Percentiles rank a stretch among this genome's conserved stretches.
phyloP scores from a whole-genome alignment of 2,329 filamentous ascomycete species.

The Boeremia lycopersici region DNA sequence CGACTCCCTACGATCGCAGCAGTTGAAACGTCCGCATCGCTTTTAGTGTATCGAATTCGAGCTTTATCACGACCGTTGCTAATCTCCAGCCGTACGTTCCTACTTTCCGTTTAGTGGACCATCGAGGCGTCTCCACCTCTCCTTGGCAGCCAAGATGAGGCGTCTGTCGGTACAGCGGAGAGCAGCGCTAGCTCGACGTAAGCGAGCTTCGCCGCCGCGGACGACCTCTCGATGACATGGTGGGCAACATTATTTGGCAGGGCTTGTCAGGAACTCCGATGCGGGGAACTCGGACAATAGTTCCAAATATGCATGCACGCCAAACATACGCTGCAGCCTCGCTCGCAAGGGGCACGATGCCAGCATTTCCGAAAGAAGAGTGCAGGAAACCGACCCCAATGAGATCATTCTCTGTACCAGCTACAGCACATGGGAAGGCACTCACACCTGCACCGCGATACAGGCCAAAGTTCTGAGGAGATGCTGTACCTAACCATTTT shows the following conservation, averaged over 20 bases:
- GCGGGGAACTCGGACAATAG: neutral
- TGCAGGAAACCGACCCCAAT: no score
- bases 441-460: neutral
- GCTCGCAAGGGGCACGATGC: no score
- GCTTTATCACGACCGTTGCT: neutral
- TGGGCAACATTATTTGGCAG: neutral
- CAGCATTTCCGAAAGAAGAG: no score
- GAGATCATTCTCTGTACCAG: neutral
- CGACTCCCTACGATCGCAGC: neutral
- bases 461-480: neutral
- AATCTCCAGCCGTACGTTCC: neutral
- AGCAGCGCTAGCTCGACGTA: neutral
- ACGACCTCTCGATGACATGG: neutral
- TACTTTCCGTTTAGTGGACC: neutral
- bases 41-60: neutral
- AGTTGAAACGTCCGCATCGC: neutral
- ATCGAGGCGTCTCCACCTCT: neutral
- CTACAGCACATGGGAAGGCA: neutral
- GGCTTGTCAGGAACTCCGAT: no score
- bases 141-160: constrained; percentile 7
- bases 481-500: neutral
- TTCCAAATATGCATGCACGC: neutral
- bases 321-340: no score
- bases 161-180: neutral
- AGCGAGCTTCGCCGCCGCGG: neutral